phyloP scores from a whole-genome alignment of 176 grass and related monocot genomes.

The Hordeum marinum region DNA sequence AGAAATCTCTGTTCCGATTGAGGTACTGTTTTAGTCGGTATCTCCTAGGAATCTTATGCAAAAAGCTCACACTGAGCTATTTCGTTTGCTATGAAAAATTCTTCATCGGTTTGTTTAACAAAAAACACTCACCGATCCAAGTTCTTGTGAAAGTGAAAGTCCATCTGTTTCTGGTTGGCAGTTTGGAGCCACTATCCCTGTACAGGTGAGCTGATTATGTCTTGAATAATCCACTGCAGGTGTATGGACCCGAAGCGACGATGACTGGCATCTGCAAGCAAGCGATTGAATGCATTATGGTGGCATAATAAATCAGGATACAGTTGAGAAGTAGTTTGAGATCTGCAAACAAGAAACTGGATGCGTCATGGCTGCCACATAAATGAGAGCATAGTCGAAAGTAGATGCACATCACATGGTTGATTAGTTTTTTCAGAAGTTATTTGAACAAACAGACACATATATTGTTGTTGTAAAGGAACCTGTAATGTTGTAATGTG shows the following conservation, averaged over 20 bases:
- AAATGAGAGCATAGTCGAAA: constrained; percentile 16
- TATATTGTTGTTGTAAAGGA: not conserved
- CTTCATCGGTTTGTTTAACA: not conserved
- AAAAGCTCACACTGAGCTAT: not conserved
- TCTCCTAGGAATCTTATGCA: not conserved
- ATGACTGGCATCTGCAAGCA: constrained; percentile 95
- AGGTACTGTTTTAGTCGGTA: constrained; percentile 41
- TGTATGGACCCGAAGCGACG: constrained; percentile 86
- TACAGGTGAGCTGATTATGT: not conserved
- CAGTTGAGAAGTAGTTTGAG: not conserved
- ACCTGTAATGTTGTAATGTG: constrained; percentile 6
- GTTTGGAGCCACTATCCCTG: not conserved
- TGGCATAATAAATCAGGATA: constrained; percentile 30
- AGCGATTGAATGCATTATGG: constrained; percentile 90
- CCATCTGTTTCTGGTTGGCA: not conserved
- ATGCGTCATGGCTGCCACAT: constrained; percentile 34
- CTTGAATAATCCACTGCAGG: constrained; percentile 38
- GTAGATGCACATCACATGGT: not conserved
- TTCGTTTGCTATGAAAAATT: not conserved
- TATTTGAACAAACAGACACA: not conserved
- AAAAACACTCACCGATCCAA: not conserved
- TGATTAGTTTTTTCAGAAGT: not conserved
- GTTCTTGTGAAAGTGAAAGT: not conserved
- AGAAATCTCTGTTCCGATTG: constrained; percentile 66
- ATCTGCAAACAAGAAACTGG: constrained; percentile 54